Evolutionary conservation across 139 green algal genomes (phyloP).

Genomic region (Volvox africanus): DNA sequence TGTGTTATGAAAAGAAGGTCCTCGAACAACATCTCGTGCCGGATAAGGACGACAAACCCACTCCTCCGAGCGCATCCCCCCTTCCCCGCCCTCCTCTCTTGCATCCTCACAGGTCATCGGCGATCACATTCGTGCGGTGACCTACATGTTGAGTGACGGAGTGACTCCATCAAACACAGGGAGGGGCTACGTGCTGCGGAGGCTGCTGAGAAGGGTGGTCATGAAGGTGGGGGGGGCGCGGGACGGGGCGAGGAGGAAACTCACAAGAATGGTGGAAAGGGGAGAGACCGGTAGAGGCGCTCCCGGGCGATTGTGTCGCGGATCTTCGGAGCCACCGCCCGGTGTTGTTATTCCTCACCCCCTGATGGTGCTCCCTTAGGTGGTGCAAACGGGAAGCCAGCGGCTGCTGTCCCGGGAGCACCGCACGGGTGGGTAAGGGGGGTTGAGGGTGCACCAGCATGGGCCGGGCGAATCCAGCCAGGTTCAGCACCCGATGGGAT

Average conservation of each 20-base stretch:
- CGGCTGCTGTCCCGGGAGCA: no score
- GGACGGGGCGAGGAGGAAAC: not conserved
- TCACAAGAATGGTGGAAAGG: not conserved
- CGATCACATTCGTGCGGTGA: conserved; percentile 87
- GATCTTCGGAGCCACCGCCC: no score
- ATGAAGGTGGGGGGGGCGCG: conserved; percentile 73
- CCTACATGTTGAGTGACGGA: conserved; percentile 90
- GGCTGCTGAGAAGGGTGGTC: conserved; percentile 86
- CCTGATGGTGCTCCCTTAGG: no score
- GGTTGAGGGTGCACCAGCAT: no score
- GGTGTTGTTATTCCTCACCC: no score
- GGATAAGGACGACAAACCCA: not conserved
- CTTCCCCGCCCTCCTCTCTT: not conserved
- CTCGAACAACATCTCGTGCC: no score
- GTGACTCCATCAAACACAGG: conserved; percentile 92
- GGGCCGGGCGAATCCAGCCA: no score
- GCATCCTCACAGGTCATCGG: conserved; percentile 77
- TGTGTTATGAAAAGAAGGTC: no score
- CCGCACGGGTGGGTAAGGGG: no score
- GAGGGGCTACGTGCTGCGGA: conserved; percentile 90
- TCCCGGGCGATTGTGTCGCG: no score
- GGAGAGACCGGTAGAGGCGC: not conserved
- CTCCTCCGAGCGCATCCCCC: not conserved
- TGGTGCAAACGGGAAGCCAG: no score
- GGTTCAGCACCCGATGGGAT: no score